These are phyloP conservation scores for Fusarium sp. DNA, from an alignment of 2,329 filamentous ascomycete genomes.

Conservation along the genomic window DNA sequence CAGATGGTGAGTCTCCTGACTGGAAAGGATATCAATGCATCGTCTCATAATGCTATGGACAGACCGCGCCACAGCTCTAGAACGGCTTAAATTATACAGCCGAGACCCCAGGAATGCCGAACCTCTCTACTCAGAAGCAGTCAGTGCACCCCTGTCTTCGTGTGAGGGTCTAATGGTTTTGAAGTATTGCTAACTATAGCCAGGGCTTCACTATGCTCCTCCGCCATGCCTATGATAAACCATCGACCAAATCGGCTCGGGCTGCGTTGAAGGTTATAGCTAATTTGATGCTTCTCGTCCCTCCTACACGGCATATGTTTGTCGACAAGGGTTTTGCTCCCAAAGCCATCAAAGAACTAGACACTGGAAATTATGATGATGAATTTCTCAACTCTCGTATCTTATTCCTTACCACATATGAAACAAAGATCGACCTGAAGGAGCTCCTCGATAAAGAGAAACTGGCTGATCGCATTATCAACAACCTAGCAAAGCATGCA, in stretches of 20 bases:
- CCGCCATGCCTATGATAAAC: slow-evolving; percentile 76
- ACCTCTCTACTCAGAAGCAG: slow-evolving; percentile 84
- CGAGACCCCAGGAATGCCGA: slow-evolving; percentile 76
- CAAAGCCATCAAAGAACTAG: slow-evolving; percentile 75
- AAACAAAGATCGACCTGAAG: slow-evolving; percentile 58
- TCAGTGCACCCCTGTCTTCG: slow-evolving; percentile 49
- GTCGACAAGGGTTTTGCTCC: slow-evolving; percentile 60
- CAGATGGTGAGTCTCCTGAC: slow-evolving; percentile 59
- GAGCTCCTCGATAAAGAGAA: slow-evolving; percentile 57
- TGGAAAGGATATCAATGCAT: background rate
- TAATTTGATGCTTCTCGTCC: slow-evolving; percentile 73
- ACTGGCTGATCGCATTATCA: slow-evolving; percentile 67
- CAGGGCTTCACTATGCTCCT: slow-evolving; percentile 80
- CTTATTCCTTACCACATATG: slow-evolving; percentile 58
- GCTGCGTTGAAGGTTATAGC: slow-evolving; percentile 83
- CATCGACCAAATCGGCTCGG: slow-evolving; percentile 70
- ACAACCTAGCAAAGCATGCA: slow-evolving; percentile 77
- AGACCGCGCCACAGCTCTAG: slow-evolving; percentile 71
- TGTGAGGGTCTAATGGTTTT: background rate
- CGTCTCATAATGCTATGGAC: slow-evolving; percentile 19
- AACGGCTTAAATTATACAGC: slow-evolving; percentile 73
- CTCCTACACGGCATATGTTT: slow-evolving; percentile 55
- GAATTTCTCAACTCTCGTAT: slow-evolving; percentile 76
- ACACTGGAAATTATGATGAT: slow-evolving; percentile 79
- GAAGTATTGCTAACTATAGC: slow-evolving; percentile 9